Base-by-base conservation (phyloP, 345 rosid genomes). In the Lagerstroemia speciosa region DNA sequence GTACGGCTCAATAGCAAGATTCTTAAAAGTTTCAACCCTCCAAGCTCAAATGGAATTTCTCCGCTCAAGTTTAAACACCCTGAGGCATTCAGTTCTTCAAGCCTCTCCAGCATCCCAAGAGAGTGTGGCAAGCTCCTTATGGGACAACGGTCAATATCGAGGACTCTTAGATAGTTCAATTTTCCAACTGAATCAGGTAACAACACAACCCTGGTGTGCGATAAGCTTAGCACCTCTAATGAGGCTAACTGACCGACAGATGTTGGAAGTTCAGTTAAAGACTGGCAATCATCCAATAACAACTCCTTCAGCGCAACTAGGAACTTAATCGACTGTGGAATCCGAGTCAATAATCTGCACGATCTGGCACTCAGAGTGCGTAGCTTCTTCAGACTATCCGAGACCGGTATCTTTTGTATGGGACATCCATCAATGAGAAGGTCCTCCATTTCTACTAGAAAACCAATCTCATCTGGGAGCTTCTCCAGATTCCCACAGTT, bases 381-480 rank as follows among this genome's bases (percentile, higher is more conserved):
- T 5, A 67, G 62, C 0, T 67, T 67, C 41, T 10, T 2, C 70
- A 67, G 0, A 34, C 0, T 4, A 19, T 26, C 29, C 22, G 41
- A 31, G 31, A 36, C 9, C 33, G 30, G 62, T 19, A 67, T 67
- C 34, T 67, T 43, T 33, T n/a, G 30, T 43, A 67, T 8, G 38
- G 62, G 22, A 33, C 43, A 29, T 19, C 20, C 70, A 67, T 67
- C 70, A 7, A 67, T 33, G 40, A 67, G 45, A 50, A 67, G 55
- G 6, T 67, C 70, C 26, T 32, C n/a, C 22, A 67, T 14, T 52
- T 20, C 55, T 22, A 0, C 1, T 3, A 67, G 32, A 26, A 5
- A 52, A 67, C 70, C 61, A 15, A 67, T 15, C 61, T 67, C 70
- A n/a, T 24, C 8, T 4, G 62, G 70, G 36, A 67, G 50, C 41